Evolutionary conservation across 2,329 filamentous ascomycete species (phyloP).

Genomic region (Gaeumannomyces tritici): DNA sequence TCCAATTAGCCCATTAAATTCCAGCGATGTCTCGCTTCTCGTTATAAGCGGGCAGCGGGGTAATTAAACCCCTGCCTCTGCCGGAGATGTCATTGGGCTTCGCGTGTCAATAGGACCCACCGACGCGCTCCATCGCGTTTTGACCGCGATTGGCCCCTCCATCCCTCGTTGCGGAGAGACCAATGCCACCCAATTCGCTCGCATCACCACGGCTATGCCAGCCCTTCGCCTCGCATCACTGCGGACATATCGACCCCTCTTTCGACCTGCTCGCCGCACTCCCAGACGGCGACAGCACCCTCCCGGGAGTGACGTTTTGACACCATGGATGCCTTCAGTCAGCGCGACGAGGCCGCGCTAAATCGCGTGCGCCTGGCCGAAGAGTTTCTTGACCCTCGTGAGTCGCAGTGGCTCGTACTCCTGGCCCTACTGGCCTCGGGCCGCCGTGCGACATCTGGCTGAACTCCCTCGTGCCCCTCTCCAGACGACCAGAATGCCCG

Average conservation of each 20-base stretch:
- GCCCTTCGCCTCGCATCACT: too few relatives aligned
- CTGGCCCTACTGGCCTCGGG: neutral
- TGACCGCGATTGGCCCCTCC: neutral
- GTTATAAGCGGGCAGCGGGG: neutral
- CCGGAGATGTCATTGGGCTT: neutral
- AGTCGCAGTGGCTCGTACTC: slow-evolving; percentile 15
- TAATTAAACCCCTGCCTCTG: neutral
- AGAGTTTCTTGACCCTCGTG: slow-evolving; percentile 90
- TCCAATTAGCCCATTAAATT: too few relatives aligned
- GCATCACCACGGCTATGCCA: too few relatives aligned
- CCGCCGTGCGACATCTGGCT: neutral
- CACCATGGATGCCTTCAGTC: slow-evolving; percentile 61
- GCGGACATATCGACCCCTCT: neutral
- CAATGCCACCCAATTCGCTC: too few relatives aligned
- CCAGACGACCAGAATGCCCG: slow-evolving; percentile 43
- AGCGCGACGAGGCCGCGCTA: slow-evolving; percentile 75
- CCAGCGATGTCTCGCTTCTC: too few relatives aligned
- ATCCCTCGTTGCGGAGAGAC: neutral
- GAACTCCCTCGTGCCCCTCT: slow-evolving; percentile 2
- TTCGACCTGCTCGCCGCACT: neutral
- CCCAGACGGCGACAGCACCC: neutral
- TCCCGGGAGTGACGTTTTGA: slow-evolving; percentile 7
- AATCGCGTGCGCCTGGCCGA: slow-evolving; percentile 80
- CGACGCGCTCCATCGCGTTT: neutral
- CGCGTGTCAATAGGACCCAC: neutral